Conservation (phyloP, 2,329 filamentous ascomycete species). For the Knoxdaviesia proteae region DNA sequence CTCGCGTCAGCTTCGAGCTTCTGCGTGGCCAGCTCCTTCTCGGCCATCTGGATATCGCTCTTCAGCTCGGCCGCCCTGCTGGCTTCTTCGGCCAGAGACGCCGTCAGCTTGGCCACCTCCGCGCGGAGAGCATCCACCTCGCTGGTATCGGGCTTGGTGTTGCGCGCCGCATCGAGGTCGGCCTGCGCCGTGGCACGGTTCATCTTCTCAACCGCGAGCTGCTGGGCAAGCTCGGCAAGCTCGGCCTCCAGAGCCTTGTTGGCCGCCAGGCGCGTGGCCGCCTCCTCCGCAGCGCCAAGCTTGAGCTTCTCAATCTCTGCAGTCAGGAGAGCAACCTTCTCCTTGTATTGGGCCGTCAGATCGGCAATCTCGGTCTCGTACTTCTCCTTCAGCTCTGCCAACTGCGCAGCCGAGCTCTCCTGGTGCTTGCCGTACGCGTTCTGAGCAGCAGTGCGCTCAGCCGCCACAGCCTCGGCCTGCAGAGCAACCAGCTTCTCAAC, state of each 20-base stretch:
- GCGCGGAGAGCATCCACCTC: slow-evolving; percentile 29
- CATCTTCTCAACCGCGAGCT: slow-evolving; percentile 38
- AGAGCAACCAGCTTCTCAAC: slow-evolving; percentile 23
- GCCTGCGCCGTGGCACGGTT: slow-evolving; percentile 36
- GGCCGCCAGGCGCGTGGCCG: neutral
- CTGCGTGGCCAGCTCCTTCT: slow-evolving; percentile 32
- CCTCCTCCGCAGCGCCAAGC: neutral
- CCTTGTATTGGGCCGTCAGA: slow-evolving; percentile 18
- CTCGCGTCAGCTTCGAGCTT: slow-evolving; percentile 28
- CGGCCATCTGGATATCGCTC: slow-evolving; percentile 24
- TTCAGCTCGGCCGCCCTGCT: slow-evolving; percentile 13
- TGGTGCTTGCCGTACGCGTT: no score
- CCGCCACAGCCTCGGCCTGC: slow-evolving; percentile 19
- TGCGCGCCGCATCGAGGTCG: slow-evolving; percentile 36
- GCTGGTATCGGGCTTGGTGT: slow-evolving; percentile 32
- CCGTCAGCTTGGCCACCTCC: slow-evolving; percentile 27
- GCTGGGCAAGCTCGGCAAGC: slow-evolving; percentile 25
- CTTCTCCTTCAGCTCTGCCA: slow-evolving; percentile 26
- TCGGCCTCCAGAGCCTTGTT: slow-evolving; percentile 26
- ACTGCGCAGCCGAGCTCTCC: no score
- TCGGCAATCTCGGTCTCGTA: slow-evolving; percentile 33
- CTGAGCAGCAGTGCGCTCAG: slow-evolving; percentile 17
- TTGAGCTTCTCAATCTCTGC: slow-evolving; percentile 13
- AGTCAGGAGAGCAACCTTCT: slow-evolving; percentile 10
- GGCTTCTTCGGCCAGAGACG: slow-evolving; percentile 20